A percentile compares a stretch with the other conserved stretches of the same genome.
These are phyloP conservation scores for Podospora bellae-mahoneyi DNA, from an alignment of 495 filamentous ascomycete species.

Conservation along the genomic window DNA sequence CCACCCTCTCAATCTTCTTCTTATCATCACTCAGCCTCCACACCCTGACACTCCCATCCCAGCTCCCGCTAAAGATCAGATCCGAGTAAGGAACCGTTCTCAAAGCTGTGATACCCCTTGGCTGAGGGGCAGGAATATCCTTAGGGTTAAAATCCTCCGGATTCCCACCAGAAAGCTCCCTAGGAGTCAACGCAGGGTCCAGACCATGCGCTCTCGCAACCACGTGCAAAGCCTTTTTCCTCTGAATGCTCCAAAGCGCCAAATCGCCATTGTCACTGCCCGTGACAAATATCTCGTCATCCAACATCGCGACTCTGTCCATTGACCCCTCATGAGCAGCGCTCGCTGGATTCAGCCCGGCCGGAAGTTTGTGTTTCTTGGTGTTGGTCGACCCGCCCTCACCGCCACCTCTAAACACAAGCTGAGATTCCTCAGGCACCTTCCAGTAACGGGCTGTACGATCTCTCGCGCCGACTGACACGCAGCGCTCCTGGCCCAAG, in stretches of 20 bases:
- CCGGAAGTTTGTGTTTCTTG: conserved; percentile 42
- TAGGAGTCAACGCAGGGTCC: conserved; percentile 59
- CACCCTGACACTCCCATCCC: conserved; percentile 84
- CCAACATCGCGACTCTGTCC: conserved; percentile 83
- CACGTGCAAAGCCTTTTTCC: conserved; percentile 90
- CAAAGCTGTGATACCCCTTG: conserved; percentile 88
- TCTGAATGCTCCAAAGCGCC: conserved; percentile 83
- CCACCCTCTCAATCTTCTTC: conserved; percentile 67
- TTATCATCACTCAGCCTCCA: conserved; percentile 85
- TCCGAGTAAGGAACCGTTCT: conserved; percentile 82
- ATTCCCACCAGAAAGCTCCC: conserved; percentile 58
- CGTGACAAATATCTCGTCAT: conserved; percentile 87
- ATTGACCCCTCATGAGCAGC: conserved; percentile 74
- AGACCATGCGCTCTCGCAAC: conserved; percentile 79
- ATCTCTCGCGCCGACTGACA: conserved; percentile 83
- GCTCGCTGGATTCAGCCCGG: conserved; percentile 37
- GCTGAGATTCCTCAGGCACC: conserved; percentile 88
- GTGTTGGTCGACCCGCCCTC: conserved; percentile 43
- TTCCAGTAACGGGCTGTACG: conserved; percentile 96
- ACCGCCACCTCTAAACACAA: conserved; percentile 87
- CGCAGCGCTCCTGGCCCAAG: conserved; percentile 78
- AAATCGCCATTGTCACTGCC: conserved; percentile 85
- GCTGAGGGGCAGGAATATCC: conserved; percentile 60
- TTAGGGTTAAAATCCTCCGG: conserved; percentile 57
- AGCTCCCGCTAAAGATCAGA: conserved; percentile 82